These are phyloP conservation scores for Leccinum imitatum DNA, from an alignment of 768 basidiomycete species.

Conservation along the genomic window DNA sequence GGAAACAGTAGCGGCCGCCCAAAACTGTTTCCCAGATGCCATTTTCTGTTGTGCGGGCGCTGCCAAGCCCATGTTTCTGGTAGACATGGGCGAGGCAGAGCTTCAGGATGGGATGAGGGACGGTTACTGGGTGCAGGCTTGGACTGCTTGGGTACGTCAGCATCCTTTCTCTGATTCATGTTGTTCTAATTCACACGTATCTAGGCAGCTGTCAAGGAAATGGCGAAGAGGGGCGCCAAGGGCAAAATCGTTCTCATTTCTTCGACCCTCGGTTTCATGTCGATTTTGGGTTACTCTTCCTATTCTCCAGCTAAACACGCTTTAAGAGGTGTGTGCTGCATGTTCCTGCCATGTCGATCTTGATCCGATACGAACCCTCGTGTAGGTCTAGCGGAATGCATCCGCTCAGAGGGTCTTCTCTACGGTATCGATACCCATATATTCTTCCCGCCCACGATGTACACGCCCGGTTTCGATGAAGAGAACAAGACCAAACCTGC, in stretches of 20 bases:
- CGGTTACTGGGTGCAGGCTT: conserved; percentile 41
- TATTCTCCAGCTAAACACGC: conserved; percentile 89
- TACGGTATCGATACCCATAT: conserved; percentile 79
- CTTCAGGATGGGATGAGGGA: conserved; percentile 44
- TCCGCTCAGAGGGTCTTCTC: conserved; percentile 76
- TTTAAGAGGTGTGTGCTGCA: conserved; percentile 57
- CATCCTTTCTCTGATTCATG: not conserved
- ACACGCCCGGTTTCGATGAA: conserved; percentile 68
- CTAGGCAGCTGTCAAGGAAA: conserved; percentile 67
- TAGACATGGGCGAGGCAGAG: conserved; percentile 64
- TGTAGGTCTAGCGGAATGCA: conserved; percentile 77
- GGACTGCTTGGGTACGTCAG: conserved; percentile 45
- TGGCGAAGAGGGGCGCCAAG: conserved; percentile 53
- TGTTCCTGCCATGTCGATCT: not conserved
- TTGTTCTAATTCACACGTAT: not conserved
- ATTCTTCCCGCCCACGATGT: conserved; percentile 82
- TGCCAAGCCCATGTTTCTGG: conserved; percentile 67
- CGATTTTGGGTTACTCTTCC: conserved; percentile 72
- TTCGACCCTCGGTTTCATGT: conserved; percentile 72
- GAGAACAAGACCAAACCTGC: conserved; percentile 79
- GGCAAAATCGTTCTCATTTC: conserved; percentile 78
- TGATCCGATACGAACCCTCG: not conserved
- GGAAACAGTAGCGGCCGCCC: conserved; percentile 52
- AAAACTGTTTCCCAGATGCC: conserved; percentile 68
- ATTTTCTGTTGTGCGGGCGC: conserved; percentile 80